Evolutionary conservation across 1,284 basidiomycete genomes (phyloP).

Genomic region (Somion occarium): DNA sequence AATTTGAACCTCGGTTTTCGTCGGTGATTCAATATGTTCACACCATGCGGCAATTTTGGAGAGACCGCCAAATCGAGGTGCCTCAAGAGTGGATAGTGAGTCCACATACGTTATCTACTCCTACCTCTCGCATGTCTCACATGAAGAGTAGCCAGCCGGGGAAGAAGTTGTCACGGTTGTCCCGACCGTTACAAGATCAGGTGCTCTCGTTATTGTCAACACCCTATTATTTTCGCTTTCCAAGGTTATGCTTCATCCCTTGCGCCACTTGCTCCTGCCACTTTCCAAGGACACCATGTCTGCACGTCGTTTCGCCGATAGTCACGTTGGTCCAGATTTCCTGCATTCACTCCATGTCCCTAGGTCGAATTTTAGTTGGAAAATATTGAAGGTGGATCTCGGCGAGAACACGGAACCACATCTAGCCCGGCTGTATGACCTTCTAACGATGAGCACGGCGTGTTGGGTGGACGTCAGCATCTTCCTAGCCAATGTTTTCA

Average conservation of each 20-base stretch:
- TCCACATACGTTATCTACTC: neutral
- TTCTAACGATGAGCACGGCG: neutral
- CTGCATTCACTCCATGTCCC: neutral
- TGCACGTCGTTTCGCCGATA: neutral
- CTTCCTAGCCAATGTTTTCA: neutral
- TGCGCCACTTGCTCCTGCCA: neutral
- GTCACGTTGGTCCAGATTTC: neutral
- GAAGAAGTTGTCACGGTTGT: neutral
- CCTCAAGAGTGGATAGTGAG: neutral
- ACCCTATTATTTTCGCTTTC: neutral
- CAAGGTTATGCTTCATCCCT: neutral
- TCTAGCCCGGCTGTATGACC: neutral
- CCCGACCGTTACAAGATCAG: neutral
- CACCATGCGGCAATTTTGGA: neutral
- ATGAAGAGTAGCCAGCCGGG: too few relatives aligned
- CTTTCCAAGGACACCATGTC: neutral
- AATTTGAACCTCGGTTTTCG: neutral
- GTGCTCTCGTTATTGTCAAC: neutral
- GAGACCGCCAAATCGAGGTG: neutral
- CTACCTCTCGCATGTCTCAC: neutral
- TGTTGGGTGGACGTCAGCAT: neutral
- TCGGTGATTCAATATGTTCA: neutral
- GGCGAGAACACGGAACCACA: neutral
- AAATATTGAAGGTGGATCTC: neutral
- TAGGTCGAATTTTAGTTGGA: neutral